Evolutionary conservation across 306 rosid genomes (phyloP).

Genomic region (Delonix regia): DNA sequence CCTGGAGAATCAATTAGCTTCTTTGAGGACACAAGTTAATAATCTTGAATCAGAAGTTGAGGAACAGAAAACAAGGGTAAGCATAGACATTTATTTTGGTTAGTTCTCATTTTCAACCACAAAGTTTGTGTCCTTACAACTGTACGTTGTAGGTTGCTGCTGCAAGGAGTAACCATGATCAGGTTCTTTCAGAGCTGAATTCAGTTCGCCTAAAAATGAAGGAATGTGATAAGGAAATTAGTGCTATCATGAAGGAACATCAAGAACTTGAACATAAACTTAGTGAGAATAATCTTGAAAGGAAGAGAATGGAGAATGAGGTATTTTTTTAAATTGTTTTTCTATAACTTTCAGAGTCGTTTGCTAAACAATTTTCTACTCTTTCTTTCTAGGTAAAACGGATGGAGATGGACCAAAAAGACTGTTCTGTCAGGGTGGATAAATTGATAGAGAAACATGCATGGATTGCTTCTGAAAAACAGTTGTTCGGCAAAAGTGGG

Average conservation of each 20-base stretch:
- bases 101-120: slow-evolving; percentile 11
- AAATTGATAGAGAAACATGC: slow-evolving; percentile 89
- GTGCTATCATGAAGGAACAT: slow-evolving; percentile 70
- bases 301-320: slow-evolving; percentile 97
- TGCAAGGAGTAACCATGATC: slow-evolving; percentile 64
- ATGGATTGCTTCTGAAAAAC: slow-evolving; percentile 92
- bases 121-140: slow-evolving; percentile 36
- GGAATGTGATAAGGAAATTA: slow-evolving; percentile 81
- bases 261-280: slow-evolving; percentile 72
- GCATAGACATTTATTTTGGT: slow-evolving; percentile 27
- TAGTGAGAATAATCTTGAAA: slow-evolving; percentile 79
- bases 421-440: slow-evolving; percentile 83
- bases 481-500: slow-evolving; percentile 81
- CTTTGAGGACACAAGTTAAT: slow-evolving; percentile 54
- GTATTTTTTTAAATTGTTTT: slow-evolving; percentile 42
- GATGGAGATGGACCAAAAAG: slow-evolving; percentile 86
- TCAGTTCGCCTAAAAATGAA: slow-evolving; percentile 73
- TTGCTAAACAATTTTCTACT: slow-evolving; percentile 35
- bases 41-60: slow-evolving; percentile 70
- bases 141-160: slow-evolving; percentile 65
- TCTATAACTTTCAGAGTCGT: slow-evolving; percentile 13
- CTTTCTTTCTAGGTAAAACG: slow-evolving; percentile 67
- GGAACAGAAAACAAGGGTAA: slow-evolving; percentile 67
- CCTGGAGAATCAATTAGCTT: slow-evolving; percentile 70
- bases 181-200: slow-evolving; percentile 64